phyloP scores from a whole-genome alignment of 2,329 filamentous ascomycete species.

The Berkeleyomyces basicola region DNA sequence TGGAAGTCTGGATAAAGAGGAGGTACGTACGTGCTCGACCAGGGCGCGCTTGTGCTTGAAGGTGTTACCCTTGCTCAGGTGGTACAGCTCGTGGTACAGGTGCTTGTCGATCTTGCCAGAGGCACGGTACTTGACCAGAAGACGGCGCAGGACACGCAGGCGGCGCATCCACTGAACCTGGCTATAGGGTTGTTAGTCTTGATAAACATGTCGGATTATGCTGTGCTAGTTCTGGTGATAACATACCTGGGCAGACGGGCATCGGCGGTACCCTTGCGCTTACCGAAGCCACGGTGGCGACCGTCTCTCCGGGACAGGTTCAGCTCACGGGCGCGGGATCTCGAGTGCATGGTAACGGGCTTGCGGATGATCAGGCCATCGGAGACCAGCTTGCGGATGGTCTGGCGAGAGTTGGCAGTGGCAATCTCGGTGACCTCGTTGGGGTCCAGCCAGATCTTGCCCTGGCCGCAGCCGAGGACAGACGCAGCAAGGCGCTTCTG shows the following conservation, averaged over 20 bases:
- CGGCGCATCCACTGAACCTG: constrained; percentile 99
- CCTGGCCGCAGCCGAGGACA: constrained; percentile 97
- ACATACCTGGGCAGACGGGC: constrained; percentile 96
- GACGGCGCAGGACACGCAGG: constrained; percentile 95
- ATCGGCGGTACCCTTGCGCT: constrained; percentile 99
- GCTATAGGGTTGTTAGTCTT: constrained; percentile 30
- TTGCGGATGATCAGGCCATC: constrained; percentile 99
- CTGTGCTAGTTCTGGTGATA: not conserved
- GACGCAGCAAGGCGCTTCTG: constrained; percentile 99
- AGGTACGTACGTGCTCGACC: constrained; percentile 88
- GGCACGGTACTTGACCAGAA: constrained; percentile 99
- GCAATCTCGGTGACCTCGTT: constrained; percentile 98
- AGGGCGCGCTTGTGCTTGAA: constrained; percentile 99
- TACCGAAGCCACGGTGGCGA: constrained; percentile 98
- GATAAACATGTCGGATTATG: not conserved
- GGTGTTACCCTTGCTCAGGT: constrained; percentile 99
- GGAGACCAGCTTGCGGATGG: constrained; percentile 96
- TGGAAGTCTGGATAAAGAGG: not conserved
- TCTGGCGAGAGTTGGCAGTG: constrained; percentile 99
- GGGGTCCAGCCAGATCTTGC: constrained; percentile 99
- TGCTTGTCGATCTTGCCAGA: constrained; percentile 99
- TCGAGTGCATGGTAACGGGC: constrained; percentile 99
- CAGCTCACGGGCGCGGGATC: constrained; percentile 87
- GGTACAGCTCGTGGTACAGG: constrained; percentile 99
- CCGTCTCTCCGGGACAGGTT: constrained; percentile 88